Base-by-base conservation (phyloP, 2,329 filamentous ascomycete genomes). In the Sporothrix phasma region DNA sequence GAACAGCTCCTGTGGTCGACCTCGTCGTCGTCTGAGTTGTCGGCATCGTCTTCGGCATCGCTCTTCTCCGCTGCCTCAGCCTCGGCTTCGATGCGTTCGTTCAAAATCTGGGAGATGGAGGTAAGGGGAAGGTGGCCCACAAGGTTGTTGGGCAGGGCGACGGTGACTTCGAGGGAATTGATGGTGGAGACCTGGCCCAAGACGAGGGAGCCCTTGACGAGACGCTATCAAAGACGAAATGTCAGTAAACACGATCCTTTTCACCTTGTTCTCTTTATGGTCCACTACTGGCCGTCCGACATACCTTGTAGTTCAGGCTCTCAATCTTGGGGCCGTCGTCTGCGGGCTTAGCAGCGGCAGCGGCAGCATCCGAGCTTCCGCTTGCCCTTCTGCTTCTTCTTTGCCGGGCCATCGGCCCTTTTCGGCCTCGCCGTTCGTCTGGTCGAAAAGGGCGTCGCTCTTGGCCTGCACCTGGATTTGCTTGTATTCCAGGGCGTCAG, bases 401-500 rank as follows among this genome's bases (percentile, higher is more conserved):
- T 84, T 69, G 71, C 76, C 61, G 71, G 70, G 70, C 76, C 76
- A 13, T 74, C 74, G 47, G 70, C 68, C n/a, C 63, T 78, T 79
- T 66, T 82, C 79, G 31, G 76, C 72, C 49, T 77, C 76, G 64
- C 81, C 80, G 60, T 79, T 77, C 56, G 84, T 84, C 69, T 95
- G 88, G 76, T 97, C 94, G 73, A 93, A 94, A 45, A 95, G 79
- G 46, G 92, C 94, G 79, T 99, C 94, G 70, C 88, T 87, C 72
- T 89, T 94, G 53, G 94, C 94, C 76, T 97, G 89, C 65, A 95
- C 88, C 71, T 94, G 88, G 67, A 99, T 97, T 76, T 97, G 91
- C 78, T 96, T 97, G 73, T 95, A 89, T 75, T 99, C 94, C 61
- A 99, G 80, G 94, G 92, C 1, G 94, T 97, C 73, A 99, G 79